Base-by-base conservation (phyloP, 257 asterid species). In the Gentiana macrophylla region DNA sequence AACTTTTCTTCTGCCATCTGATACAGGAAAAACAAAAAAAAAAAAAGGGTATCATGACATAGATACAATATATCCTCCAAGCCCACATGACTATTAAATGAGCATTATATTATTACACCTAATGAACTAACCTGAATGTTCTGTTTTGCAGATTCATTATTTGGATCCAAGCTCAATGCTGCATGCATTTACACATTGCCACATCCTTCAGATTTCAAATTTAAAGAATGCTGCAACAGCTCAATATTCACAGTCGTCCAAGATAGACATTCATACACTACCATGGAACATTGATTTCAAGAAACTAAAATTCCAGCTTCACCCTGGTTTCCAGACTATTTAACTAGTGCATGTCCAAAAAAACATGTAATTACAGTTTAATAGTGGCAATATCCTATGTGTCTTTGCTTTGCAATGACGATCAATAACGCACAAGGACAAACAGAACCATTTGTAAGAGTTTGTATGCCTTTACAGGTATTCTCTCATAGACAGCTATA, bases 161-260 rank as follows among this genome's bases (percentile, higher is more conserved):
- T 77, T 58, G 95, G 86, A 79, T 86, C 90, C 74, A 86, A 81
- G 79, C 65, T 82, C 82, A 86, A 68, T 38, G 95, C 95, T 86
- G 89, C 79, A 67, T 57, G 55, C 58, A 65, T 24, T 24, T 24
- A 24, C 24, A 24, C 63, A 49, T 69, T 33, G 12, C 24, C 24
- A 50, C 37, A 66, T 37, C 66, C 32, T 58, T 3, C 15, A 60
- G 36, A 49, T 1, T 3, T 13, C 45, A 33, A 52, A 35, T 34
- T 62, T 66, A 56, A 65, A 48, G 61, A 57, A 58, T 10, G 9
- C 8, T 53, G 34, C 35, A 52, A 59, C 51, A 11, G 35, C 48
- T 35, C 48, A 32, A 47, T 48, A 24, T 54, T 50, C 36, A 35
- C 53, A 60, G 37, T 38, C 34, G 10, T 37, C 9, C 3, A 59